Conservation (phyloP, 2,329 filamentous ascomycete species). For the Chalara sp. region DNA sequence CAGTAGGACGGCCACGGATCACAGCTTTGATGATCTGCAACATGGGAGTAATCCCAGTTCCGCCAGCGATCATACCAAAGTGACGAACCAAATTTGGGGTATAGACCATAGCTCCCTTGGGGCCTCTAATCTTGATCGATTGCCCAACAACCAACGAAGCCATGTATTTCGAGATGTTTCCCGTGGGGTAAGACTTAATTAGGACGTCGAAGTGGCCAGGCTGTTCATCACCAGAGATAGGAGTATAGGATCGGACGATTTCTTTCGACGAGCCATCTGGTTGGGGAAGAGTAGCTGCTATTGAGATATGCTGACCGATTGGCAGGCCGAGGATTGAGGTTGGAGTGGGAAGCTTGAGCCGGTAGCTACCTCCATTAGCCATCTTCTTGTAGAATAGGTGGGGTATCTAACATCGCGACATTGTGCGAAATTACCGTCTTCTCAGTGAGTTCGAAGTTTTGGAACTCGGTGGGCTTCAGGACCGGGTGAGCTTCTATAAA, state of each 20-base stretch:
- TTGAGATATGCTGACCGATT: conserved; percentile 98
- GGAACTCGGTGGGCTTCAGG: conserved; percentile 80
- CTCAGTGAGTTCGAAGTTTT: conserved; percentile 87
- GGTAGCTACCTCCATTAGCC: conserved; percentile 57
- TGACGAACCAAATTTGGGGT: conserved; percentile 92
- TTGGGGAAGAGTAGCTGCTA: conserved; percentile 67
- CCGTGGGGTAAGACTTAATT: conserved; percentile 95
- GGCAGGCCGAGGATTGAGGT: conserved; percentile 86
- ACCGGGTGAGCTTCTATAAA: conserved; percentile 66
- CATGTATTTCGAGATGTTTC: conserved; percentile 95
- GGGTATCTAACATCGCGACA: conserved; percentile 70
- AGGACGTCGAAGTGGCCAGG: conserved; percentile 91
- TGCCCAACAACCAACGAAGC: conserved; percentile 76
- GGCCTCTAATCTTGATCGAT: conserved; percentile 83
- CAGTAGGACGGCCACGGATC: conserved; percentile 68
- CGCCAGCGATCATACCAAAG: conserved; percentile 94
- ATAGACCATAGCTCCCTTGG: conserved; percentile 98
- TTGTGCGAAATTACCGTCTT: conserved; percentile 97
- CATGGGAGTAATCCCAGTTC: conserved; percentile 56
- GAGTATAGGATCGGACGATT: conserved; percentile 86
- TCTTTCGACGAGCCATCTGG: conserved; percentile 68
- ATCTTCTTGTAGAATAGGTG: conserved; percentile 2
- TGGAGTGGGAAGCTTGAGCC: conserved; percentile 75
- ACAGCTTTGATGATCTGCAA: conserved; percentile 92
- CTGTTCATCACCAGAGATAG: conserved; percentile 82